phyloP scores from a whole-genome alignment of 768 basidiomycete species.

The Phlegmacium glaucopus region DNA sequence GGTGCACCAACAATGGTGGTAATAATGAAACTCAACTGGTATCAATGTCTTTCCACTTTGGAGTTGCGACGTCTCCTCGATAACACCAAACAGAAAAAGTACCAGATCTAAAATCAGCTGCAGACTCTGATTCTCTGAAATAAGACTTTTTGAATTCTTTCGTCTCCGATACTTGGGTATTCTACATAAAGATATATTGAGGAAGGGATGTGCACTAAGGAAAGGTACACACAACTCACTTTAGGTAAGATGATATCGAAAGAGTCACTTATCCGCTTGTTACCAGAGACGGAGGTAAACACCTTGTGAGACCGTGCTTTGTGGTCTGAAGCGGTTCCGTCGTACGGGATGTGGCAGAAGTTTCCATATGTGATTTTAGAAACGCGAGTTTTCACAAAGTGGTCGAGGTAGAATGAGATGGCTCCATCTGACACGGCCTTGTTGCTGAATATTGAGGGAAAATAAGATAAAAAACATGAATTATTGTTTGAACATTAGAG shows the following conservation, averaged over 20 bases:
- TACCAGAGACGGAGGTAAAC: conserved; percentile 35
- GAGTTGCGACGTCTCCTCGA: conserved; percentile 18
- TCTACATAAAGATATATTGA: conserved; percentile 25
- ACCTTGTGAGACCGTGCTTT: conserved; percentile 25
- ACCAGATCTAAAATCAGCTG: conserved; percentile 15
- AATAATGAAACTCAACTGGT: conserved; percentile 13
- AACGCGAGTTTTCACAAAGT: conserved; percentile 45
- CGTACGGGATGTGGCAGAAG: conserved; percentile 32
- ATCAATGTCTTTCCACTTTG: conserved; percentile 28
- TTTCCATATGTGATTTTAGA: conserved; percentile 48
- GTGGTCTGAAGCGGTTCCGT: conserved; percentile 38
- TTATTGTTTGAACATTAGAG: background rate
- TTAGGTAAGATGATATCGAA: conserved; percentile 42
- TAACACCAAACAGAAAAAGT: conserved; percentile 24
- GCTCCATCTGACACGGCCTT: conserved; percentile 53
- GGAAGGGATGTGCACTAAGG: background rate
- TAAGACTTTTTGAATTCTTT: conserved; percentile 41
- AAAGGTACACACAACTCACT: conserved; percentile 22
- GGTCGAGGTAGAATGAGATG: conserved; percentile 40
- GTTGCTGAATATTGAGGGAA: conserved; percentile 23
- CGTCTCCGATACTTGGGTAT: conserved; percentile 40
- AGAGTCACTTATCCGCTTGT: conserved; percentile 32
- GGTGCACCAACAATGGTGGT: background rate
- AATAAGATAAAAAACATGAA: background rate
- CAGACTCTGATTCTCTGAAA: conserved; percentile 23